Base-by-base conservation (phyloP, 2,329 filamentous ascomycete species). In the Fusarium verticillioides region DNA sequence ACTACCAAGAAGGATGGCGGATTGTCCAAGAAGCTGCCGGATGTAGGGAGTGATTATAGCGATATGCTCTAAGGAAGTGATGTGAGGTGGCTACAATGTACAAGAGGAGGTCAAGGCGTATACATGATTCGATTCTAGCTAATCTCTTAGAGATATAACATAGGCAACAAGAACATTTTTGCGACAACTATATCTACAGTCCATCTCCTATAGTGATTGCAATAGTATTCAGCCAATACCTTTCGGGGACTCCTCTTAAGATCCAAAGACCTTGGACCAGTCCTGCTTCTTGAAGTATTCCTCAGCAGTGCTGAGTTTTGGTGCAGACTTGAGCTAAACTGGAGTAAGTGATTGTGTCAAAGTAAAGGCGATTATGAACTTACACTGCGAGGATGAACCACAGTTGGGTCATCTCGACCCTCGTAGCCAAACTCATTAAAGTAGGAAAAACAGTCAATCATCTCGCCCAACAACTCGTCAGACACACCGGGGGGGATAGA, bases 341-440 rank as follows among this genome's bases (percentile, higher is more conserved):
- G 8, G 9, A 12, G 12, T 69, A 4, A 74, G 60, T 39, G 52
- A 4, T 9, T 7, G 13, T 2, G 19, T 32, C 26, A 5, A 9
- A 30, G 7, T 5, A 5, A 7, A 47, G 1, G 28, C 13, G 2
- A 11, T 10, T 9, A 15, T 10, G 21, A 21, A 64, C 71, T 62
- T 36, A 72, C 71, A 30, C 62, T 11, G 13, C 46, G 42, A 32
- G 71, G 71, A 36, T 74, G 71, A 28, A 61, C 58, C 3, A 72
- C 9, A 3, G 59, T 74, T 19, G 60, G 52, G 11, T 74, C 71
- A 40, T 74, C 67, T 42, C 71, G 53, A 9, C 66, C 71, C 26
- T 73, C 71, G 21, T 65, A 74, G 2, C 71, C 63, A 46, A 72
- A 74, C 18, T 74, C 71, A 10, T 69, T 52, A 34, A 68, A 68